A percentile compares a stretch with the other conserved stretches of the same genome.
phyloP scores from a whole-genome alignment of 176 grass and related monocot species.

The Oryza glumipatula region DNA sequence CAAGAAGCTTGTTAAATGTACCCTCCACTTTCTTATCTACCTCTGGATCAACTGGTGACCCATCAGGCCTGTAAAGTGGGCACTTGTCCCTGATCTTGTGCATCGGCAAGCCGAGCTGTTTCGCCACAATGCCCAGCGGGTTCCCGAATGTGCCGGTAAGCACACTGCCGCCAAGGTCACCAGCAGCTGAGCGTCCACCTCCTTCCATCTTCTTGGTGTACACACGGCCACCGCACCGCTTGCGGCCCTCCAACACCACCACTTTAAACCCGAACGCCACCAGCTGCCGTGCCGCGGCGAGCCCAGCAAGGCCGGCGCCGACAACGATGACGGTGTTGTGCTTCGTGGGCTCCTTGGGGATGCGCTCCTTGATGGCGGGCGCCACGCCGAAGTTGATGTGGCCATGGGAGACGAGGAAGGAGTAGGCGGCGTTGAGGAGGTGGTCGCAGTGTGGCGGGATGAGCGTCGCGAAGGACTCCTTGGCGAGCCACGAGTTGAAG shows the following conservation, averaged over 20 bases:
- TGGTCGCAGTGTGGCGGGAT: conserved; percentile 81
- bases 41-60: conserved; percentile 78
- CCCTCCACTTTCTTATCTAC: conserved; percentile 89
- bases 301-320: conserved; percentile 78
- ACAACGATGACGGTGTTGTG: conserved; percentile 62
- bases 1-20: conserved; percentile 85
- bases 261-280: conserved; percentile 86
- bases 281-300: conserved; percentile 83
- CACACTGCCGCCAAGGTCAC: conserved; percentile 90
- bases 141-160: conserved; percentile 86
- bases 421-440: conserved; percentile 86
- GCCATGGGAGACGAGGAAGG: conserved; percentile 82
- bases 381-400: conserved; percentile 93
- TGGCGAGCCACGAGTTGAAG: conserved; percentile 71
- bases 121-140: conserved; percentile 72
- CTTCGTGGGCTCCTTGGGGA: conserved; percentile 78
- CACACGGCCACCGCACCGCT: conserved; percentile 83
- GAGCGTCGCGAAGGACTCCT: conserved; percentile 64
- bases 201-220: conserved; percentile 99
- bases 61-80: conserved; percentile 71
- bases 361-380: conserved; percentile 71
- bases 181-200: conserved; percentile 62
- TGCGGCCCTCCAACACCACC: conserved; percentile 80
- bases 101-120: conserved; percentile 70
- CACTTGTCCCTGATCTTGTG: conserved; percentile 97